A percentile compares a stretch with the other conserved stretches of the same genome.
These are phyloP conservation scores for Amaranthus cruentus DNA, from an alignment of 148 eudicot species.

Conservation along the genomic window DNA sequence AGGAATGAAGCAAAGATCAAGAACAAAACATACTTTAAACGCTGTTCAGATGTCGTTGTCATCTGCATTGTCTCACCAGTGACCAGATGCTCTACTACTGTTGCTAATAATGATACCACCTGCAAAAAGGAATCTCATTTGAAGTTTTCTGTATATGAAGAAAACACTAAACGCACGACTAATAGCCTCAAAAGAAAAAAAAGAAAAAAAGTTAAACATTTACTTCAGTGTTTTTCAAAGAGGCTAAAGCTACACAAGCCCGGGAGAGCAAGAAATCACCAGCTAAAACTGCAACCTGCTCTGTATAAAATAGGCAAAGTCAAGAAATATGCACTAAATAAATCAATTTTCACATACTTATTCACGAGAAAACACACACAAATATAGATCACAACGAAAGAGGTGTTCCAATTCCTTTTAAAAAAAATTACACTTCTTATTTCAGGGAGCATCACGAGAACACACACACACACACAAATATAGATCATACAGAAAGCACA, in stretches of 20 bases:
- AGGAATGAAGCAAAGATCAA: neutral
- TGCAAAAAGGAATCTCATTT: conserved; percentile 20
- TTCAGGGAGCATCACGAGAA: neutral
- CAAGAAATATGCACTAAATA: conserved; percentile 12
- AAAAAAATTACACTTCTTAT: no score
- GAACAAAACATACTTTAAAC: conserved; percentile 54
- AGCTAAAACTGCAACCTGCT: conserved; percentile 80
- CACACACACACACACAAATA: neutral
- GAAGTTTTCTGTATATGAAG: neutral
- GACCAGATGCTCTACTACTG: conserved; percentile 90
- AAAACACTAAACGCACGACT: neutral
- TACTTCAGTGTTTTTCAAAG: conserved; percentile 90
- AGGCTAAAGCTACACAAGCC: conserved; percentile 91
- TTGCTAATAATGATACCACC: conserved; percentile 87
- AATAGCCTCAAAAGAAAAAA: no score
- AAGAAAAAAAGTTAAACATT: neutral
- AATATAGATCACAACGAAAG: no score
- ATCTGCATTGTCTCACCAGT: conserved; percentile 99
- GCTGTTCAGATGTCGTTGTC: conserved; percentile 76
- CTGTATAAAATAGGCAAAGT: conserved; percentile 18
- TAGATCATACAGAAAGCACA: neutral
- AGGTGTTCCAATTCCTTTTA: no score
- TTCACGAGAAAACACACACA: no score
- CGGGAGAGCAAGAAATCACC: conserved; percentile 90
- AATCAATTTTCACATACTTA: neutral